A percentile compares a stretch with the other conserved stretches of the same genome.
These are phyloP conservation scores for Talaromyces amestolkiae DNA, from an alignment of 2,329 filamentous ascomycete genomes.

Conservation along the genomic window DNA sequence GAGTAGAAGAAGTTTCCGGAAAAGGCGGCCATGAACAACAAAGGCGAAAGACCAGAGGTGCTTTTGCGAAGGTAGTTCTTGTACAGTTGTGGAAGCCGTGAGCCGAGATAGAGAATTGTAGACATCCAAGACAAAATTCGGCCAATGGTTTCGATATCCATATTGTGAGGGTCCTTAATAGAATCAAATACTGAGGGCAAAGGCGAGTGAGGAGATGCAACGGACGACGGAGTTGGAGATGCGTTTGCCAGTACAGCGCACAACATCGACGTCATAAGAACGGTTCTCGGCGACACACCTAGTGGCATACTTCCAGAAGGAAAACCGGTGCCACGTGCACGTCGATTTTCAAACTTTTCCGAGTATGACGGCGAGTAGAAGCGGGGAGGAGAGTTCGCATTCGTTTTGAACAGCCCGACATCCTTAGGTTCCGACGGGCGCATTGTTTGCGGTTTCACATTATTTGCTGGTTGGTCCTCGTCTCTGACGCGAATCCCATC, in stretches of 20 bases:
- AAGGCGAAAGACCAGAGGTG: slow-evolving; percentile 61
- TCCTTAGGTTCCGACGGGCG: slow-evolving; percentile 30
- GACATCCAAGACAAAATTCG: slow-evolving; percentile 57
- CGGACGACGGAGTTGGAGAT: slow-evolving; percentile 32
- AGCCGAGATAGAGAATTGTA: slow-evolving; percentile 57
- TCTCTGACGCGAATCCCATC: slow-evolving; percentile 35
- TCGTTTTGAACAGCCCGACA: slow-evolving; percentile 27
- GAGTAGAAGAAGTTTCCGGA: slow-evolving; percentile 68
- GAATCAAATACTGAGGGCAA: slow-evolving; percentile 12
- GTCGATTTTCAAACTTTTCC: slow-evolving; percentile 38
- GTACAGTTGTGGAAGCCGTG: slow-evolving; percentile 63
- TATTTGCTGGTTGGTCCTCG: slow-evolving; percentile 18
- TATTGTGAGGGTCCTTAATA: slow-evolving; percentile 25
- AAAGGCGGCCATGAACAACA: slow-evolving; percentile 65
- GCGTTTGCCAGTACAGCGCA: slow-evolving; percentile 46
- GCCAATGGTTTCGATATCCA: slow-evolving; percentile 46
- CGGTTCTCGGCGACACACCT: slow-evolving; percentile 41
- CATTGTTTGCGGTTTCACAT: slow-evolving; percentile 14
- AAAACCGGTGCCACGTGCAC: slow-evolving; percentile 28
- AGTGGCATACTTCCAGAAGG: slow-evolving; percentile 27
- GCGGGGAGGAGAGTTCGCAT: slow-evolving; percentile 22
- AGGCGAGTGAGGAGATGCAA: slow-evolving; percentile 18
- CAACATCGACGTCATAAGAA: slow-evolving; percentile 46
- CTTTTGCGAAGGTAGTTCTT: slow-evolving; percentile 64
- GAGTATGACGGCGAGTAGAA: slow-evolving; percentile 31